Evolutionary conservation across 331 rosid species (phyloP), one percentile per base, ranked within the genome.

Genomic region (Rosa hybrid): DNA sequence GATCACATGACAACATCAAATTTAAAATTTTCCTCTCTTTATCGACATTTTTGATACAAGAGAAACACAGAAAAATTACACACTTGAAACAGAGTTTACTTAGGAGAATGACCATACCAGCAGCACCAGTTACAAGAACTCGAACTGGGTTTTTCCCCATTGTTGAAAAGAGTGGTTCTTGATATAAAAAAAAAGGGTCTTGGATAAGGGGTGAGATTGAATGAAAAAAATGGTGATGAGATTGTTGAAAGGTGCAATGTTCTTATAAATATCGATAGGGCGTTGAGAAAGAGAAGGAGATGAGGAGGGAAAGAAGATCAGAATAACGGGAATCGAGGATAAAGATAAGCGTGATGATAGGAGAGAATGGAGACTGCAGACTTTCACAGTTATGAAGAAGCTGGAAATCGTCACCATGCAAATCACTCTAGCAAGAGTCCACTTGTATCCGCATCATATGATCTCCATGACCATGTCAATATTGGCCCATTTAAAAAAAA

Each of bases 121-220:
- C 93, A 39, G 89, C 91, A 17, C 91, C 93, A 1, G 89, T 91
- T 53, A 89, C 89, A 11, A 89, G 50, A 74, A 91, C 85, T 83
- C 86, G 84, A 76, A 88, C 70, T 12, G 90, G 87, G 68, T 69
- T 69, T 76, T 75, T 79, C 20, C 79, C 86, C 91, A 91, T 89
- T 77, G 71, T 34, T 72, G 75, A 74, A 63, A 7, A 68, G 23
- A 14, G 51, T 30, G 13, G 51, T 46, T 49, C 25, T 7, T 20
- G 63, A 69, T 18, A 34, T 4, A 34, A 34, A 48, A 74, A 77
- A 41, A n/a, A 53, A 41, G 53, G 25, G 42, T 3, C 3, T 27
- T 76, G 17, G 45, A 38, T 67, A 16, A 46, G 23, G 70, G 16
- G 25, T 46, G 27, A 46, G 34, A 38, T 27, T 16, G 53, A 44